phyloP scores from a whole-genome alignment of 108 stramenopile genomes.

The Aurantiochytrium sp. region DNA sequence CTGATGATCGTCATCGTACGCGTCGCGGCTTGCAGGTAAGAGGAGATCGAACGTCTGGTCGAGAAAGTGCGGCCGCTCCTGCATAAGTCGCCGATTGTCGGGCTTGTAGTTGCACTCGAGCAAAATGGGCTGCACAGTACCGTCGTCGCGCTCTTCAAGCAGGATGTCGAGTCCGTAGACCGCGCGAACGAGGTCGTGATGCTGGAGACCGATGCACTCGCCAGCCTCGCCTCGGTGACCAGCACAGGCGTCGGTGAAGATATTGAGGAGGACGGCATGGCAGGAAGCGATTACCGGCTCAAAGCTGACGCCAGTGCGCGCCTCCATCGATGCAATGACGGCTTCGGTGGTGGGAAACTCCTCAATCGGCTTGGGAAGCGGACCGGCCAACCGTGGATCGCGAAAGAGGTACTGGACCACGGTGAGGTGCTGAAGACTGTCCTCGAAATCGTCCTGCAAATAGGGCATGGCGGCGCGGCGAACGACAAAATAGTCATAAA shows the following conservation, averaged over 20 bases:
- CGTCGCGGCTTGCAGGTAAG: neutral
- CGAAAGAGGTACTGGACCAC: neutral
- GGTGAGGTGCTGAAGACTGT: neutral
- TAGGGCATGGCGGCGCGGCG: neutral
- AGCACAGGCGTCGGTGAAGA: neutral
- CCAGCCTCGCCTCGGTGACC: neutral
- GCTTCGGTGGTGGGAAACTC: neutral
- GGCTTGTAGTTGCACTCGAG: constrained; percentile 2
- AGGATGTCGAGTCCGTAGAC: neutral
- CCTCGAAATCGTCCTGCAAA: neutral
- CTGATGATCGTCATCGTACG: too few relatives aligned
- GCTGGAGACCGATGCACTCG: neutral
- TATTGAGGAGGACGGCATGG: neutral
- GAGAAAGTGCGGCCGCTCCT: neutral
- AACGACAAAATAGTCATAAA: neutral
- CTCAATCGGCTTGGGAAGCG: neutral
- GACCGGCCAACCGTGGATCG: neutral
- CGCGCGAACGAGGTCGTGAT: neutral
- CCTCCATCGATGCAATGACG: neutral
- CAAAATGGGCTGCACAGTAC: neutral
- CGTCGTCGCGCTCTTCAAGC: neutral
- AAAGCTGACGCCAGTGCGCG: neutral
- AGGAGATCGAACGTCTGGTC: neutral
- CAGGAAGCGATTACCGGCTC: neutral
- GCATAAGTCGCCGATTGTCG: neutral